A percentile compares a stretch with the other conserved stretches of the same genome.
Evolutionary conservation across 2,329 filamentous ascomycete genomes (phyloP).

Genomic region (Scedosporium aurantiacum): DNA sequence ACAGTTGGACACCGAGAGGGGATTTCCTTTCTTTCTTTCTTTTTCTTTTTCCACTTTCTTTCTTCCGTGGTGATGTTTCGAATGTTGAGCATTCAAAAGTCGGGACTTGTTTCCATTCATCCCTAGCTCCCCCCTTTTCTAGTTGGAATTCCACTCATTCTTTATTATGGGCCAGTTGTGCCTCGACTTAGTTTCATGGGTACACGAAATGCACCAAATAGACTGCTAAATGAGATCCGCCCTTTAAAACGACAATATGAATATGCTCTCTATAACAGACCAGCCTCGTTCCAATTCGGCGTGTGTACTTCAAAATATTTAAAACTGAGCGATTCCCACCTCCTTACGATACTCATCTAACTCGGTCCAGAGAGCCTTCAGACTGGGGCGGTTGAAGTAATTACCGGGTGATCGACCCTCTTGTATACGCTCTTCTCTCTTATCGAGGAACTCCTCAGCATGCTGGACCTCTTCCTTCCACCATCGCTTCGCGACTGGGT

Average conservation of each 20-base stretch:
- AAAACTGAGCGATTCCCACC: not conserved
- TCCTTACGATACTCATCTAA: conserved; percentile 15
- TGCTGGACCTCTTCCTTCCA: conserved; percentile 36
- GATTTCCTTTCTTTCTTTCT: not conserved
- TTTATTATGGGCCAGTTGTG: too few species aligned
- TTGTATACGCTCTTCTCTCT: conserved; percentile 24
- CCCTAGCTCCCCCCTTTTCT: not conserved
- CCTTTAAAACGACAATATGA: too few species aligned
- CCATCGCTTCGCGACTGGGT: conserved; percentile 27
- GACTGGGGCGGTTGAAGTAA: conserved; percentile 34
- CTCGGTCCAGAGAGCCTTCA: conserved; percentile 29
- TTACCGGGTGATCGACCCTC: conserved; percentile 38
- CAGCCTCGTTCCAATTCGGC: not conserved
- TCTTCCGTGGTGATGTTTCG: not conserved
- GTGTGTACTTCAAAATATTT: not conserved
- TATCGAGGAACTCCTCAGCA: conserved; percentile 34
- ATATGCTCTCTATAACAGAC: not conserved
- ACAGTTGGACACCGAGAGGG: not conserved
- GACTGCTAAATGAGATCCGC: too few species aligned
- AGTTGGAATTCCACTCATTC: not conserved
- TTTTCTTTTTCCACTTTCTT: not conserved
- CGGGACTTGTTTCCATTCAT: not conserved
- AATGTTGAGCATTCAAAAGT: not conserved
- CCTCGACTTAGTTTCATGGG: too few species aligned
- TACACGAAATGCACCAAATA: too few species aligned